phyloP scores from a whole-genome alignment of 305 asterid species.

The Solanum hybrid region DNA sequence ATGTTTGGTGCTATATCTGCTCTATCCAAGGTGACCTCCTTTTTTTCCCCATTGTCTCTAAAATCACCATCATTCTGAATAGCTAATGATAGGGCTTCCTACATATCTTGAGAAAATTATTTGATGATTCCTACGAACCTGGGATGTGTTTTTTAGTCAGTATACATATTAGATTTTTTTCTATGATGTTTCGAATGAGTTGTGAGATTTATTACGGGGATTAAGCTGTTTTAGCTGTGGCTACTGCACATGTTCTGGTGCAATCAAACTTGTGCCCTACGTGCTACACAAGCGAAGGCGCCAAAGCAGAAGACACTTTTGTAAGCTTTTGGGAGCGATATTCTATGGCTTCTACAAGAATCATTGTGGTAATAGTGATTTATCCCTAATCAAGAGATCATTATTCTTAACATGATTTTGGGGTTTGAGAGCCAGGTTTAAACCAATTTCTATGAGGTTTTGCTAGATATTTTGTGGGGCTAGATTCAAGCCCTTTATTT shows the following conservation, averaged over 20 bases:
- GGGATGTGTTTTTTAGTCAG: background rate
- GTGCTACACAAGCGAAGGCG: background rate
- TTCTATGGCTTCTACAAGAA: background rate
- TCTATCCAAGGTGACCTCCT: background rate
- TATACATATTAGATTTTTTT: too few species aligned
- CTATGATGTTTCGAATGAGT: background rate
- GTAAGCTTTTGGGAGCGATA: background rate
- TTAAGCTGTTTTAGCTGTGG: background rate
- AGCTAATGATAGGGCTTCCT: background rate
- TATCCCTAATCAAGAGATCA: background rate
- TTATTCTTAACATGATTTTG: background rate
- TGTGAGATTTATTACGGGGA: background rate
- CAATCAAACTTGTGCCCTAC: background rate
- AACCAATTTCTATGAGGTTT: background rate
- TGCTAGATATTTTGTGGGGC: background rate
- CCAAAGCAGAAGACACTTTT: background rate
- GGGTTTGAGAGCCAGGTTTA: background rate
- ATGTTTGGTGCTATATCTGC: background rate
- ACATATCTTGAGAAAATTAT: background rate
- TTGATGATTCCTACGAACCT: background rate
- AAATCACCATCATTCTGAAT: background rate
- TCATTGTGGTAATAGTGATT: background rate
- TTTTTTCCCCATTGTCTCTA: background rate
- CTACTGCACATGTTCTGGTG: background rate
- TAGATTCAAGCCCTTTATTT: background rate